A percentile compares a stretch with the other conserved stretches of the same genome.
Conservation (phyloP, 2,329 filamentous ascomycete species). For the Xylaria sp. region DNA sequence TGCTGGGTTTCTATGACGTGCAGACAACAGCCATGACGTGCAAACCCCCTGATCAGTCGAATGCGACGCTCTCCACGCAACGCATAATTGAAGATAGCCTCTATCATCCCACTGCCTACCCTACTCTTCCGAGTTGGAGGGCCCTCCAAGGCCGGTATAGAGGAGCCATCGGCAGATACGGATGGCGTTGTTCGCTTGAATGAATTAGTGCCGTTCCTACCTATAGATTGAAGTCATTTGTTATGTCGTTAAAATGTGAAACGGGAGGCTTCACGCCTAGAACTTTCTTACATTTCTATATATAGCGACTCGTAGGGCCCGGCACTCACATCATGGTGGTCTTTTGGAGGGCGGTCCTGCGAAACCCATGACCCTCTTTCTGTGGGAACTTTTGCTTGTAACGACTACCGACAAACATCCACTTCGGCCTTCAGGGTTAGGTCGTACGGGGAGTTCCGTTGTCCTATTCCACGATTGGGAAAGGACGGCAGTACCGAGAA, state of each 20-base stretch:
- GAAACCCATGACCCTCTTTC: not conserved
- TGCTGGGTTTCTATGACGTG: constrained; percentile 9
- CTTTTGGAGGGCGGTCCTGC: constrained; percentile 1
- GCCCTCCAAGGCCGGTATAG: constrained; percentile 5
- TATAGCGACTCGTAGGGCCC: constrained; percentile 25
- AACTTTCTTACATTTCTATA: constrained; percentile 28
- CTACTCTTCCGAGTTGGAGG: constrained; percentile 11
- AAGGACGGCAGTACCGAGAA: constrained; percentile 15
- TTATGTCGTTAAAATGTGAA: constrained; percentile 23
- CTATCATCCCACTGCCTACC: constrained; percentile 10
- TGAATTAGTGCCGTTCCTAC: constrained; percentile 2
- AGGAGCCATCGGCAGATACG: constrained; percentile 4
- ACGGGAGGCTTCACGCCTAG: constrained; percentile 24
- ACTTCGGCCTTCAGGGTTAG: constrained; percentile 2
- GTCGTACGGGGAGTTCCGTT: constrained; percentile 1
- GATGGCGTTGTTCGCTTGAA: constrained; percentile 2
- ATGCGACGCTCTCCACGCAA: constrained; percentile 17
- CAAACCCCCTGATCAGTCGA: constrained; percentile 14
- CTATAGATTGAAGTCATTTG: constrained; percentile 21
- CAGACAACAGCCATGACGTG: constrained; percentile 25
- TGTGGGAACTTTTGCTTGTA: constrained; percentile 4
- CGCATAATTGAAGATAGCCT: not conserved
- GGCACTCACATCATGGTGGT: constrained; percentile 14
- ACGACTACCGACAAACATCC: not conserved
- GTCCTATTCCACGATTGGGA: not conserved